A percentile compares a stretch with the other conserved stretches of the same genome.
Evolutionary conservation across 2,329 filamentous ascomycete genomes (phyloP).

Genomic region (Macrophomina phaseolina): DNA sequence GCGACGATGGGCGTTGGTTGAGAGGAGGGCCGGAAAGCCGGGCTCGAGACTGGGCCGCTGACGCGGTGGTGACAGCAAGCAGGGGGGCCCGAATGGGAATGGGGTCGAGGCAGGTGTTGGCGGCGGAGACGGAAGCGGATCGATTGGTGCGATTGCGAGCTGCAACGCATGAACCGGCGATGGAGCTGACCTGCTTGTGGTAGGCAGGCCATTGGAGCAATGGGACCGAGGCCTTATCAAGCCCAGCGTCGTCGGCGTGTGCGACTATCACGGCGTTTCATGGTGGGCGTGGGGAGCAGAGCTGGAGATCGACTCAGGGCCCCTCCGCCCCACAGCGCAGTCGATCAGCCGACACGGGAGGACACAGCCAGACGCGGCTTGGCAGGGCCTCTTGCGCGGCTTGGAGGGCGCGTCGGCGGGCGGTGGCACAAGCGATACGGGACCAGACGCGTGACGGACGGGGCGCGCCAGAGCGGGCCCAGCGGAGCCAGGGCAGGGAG

Average conservation of each 20-base stretch:
- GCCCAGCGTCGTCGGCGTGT: not conserved
- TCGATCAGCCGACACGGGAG: conserved; percentile 22
- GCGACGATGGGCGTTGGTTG: conserved; percentile 18
- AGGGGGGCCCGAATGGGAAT: not conserved
- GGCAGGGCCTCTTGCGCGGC: conserved; percentile 22
- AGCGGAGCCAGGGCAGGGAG: not conserved
- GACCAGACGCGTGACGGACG: conserved; percentile 18
- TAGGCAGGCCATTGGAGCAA: conserved; percentile 8
- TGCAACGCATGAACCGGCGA: conserved; percentile 18
- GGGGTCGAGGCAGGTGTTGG: not conserved
- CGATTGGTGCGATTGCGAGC: conserved; percentile 17
- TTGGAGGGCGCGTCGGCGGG: conserved; percentile 12
- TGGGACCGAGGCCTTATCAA: conserved; percentile 25
- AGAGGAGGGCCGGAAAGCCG: conserved; percentile 5
- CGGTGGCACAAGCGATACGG: conserved; percentile 8
- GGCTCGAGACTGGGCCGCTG: conserved; percentile 12
- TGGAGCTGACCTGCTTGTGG: conserved; percentile 9
- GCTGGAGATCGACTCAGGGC: conserved; percentile 6
- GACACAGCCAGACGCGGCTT: conserved; percentile 12
- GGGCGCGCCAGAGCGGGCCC: not conserved
- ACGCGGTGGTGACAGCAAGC: conserved; percentile 11
- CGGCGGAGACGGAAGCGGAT: not conserved
- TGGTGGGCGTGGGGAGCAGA: not conserved
- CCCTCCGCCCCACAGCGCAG: not conserved
- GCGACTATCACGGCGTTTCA: conserved; percentile 18